Base-by-base conservation (phyloP, 1,139 yeast species). In the Pichiaceae sp. region DNA sequence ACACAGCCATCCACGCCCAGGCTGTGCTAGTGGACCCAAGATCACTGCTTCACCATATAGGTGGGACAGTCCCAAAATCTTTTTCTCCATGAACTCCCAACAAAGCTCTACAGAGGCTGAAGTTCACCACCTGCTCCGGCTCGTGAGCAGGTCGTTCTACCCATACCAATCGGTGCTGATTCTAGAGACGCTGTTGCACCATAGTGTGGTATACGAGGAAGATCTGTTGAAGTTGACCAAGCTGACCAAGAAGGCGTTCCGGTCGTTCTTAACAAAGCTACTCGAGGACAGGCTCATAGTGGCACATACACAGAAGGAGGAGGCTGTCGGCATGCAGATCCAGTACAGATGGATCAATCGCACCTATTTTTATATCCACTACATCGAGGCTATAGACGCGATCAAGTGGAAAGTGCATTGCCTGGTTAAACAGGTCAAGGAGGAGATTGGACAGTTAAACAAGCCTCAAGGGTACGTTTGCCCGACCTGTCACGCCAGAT, bases 361-460 rank as follows among this genome's bases (percentile, higher is more conserved):
- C 53, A 82, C 93, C 0, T 91, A 87, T 56, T 91, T 79, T 60
- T 91, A 74, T 56, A 79, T 91, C 40, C 96, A 86, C 53, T 78
- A 75, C 54, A 86, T 96, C 2, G 95, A 87, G 55, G 95, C 97
- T 1, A 84, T 93, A 33, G 98, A 91, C 61, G 78, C 96, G 14
- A 78, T 91, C 55, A 91, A 93, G 60, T 93, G 96, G 97, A 87
- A 89, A 55, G 85, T 91, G 43, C 96, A 91, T 56, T 74, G 84
- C 32, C 71, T 93, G 30, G 97, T 86, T 12, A 80, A 78, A 48
- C 61, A 69, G 40, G 68, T 89, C 41, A 85, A 85, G 55, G 85
- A 82, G 45, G 95, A 87, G 53, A 73, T 91, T 65, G 79, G 76
- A 28, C 75, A 75, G 47, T 85, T 81, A 51, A 81, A 91, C 17